Evolutionary conservation across 169 alveolate genomes (phyloP), one percentile per base, ranked within the genome.

Genomic region (Plasmodium vinckei): DNA sequence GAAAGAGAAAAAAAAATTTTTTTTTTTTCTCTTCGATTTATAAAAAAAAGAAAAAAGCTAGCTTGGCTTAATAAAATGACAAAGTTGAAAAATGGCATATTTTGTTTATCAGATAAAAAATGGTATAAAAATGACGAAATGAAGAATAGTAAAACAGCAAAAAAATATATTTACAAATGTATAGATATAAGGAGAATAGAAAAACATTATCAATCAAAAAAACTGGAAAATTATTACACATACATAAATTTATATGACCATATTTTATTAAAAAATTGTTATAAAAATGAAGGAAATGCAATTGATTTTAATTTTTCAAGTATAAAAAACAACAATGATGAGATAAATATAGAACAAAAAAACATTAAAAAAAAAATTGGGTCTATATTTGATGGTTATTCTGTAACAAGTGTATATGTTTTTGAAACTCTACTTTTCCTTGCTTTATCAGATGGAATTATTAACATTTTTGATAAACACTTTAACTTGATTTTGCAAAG

Each of bases 371-470:
- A 10, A 15, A 6, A 53, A 12, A 53, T 46, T 13, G 9, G 17
- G 42, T 27, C 12, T 68, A 2, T 12, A 33, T 79, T 65, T 67
- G 39, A 79, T 46, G 46, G 44, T 17, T 65, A 63, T 60, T 65
- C 17, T 27, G 47, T 79, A 46, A 67, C 89, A 42, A 59, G 84
- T 79, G 33, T 79, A 33, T 47, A 67, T 47, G 51, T 79, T 65
- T 79, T 39, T 54, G 89, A 79, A 79, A 39, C 51, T 10, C 15
- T 79, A 15, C 23, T 67, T 79, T 49, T 79, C 53, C 56, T 70
- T 23, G 63, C 69, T 59, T 79, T 79, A 23, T 79, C 89, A 65
- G 73, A 57, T 79, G 89, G 89, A 53, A 79, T 65, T 56, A 17
- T 79, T 25, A 67, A 63, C 15, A 64, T 79, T 53, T 79, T 67